These are phyloP conservation scores for Phytophthora ramorum DNA, from an alignment of 352 stramenopile genomes.

Conservation along the genomic window DNA sequence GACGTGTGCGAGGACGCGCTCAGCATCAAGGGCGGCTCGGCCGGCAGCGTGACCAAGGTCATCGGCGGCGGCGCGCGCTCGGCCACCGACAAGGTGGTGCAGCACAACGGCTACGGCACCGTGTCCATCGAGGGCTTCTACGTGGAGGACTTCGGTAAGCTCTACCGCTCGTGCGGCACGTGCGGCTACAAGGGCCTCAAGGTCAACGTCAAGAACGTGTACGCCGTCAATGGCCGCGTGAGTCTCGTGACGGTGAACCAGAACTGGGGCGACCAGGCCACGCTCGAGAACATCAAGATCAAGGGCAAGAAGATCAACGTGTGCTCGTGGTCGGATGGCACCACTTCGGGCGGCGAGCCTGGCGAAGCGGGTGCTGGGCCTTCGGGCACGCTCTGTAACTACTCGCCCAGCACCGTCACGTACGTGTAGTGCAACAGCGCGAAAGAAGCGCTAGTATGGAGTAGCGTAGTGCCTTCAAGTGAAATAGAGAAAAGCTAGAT, in stretches of 20 bases:
- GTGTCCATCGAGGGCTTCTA: constrained; percentile 33
- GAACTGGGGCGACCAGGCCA: constrained; percentile 43
- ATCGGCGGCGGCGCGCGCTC: constrained; percentile 34
- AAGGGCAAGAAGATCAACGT: constrained; percentile 28
- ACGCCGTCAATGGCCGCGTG: constrained; percentile 24
- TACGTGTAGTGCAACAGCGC: constrained; percentile 8
- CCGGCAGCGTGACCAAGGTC: constrained; percentile 38
- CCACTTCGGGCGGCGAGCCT: constrained; percentile 16
- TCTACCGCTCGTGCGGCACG: constrained; percentile 30
- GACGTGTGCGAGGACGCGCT: constrained; percentile 50
- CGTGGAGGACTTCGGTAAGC: constrained; percentile 30
- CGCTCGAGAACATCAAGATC: constrained; percentile 52
- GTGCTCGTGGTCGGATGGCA: constrained; percentile 23
- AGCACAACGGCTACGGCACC: constrained; percentile 32
- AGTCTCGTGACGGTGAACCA: constrained; percentile 47
- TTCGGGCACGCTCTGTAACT: constrained; percentile 30
- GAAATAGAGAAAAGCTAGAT: constrained; percentile 4
- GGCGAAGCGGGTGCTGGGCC: constrained; percentile 14
- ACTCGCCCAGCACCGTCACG: constrained; percentile 29
- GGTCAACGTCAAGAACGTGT: constrained; percentile 26
- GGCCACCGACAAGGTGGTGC: constrained; percentile 27
- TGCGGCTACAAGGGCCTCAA: constrained; percentile 13
- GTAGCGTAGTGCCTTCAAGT: not conserved
- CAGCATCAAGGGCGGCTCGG: constrained; percentile 46
- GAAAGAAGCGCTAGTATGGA: not conserved